These are phyloP conservation scores for Nitzschia inconspicua DNA, from an alignment of 108 stramenopile species.

Conservation along the genomic window DNA sequence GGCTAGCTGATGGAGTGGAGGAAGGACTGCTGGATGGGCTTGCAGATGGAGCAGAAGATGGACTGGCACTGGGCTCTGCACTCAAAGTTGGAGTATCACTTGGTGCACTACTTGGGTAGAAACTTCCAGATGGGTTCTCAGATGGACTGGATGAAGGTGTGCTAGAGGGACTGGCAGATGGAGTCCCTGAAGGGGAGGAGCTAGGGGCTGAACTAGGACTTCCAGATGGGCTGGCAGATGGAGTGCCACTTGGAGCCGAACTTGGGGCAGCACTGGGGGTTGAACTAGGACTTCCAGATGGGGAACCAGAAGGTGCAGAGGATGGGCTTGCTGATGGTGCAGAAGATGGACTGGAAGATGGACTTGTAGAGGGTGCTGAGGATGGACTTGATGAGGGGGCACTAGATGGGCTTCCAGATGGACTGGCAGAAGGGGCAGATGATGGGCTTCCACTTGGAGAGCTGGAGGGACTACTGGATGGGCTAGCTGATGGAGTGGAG, in stretches of 20 bases:
- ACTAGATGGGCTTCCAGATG: neutral
- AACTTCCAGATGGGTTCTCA: neutral
- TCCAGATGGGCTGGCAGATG: constrained; percentile 1
- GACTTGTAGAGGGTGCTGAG: neutral
- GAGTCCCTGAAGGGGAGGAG: neutral
- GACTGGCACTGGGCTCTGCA: neutral
- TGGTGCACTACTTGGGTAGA: constrained; percentile 5
- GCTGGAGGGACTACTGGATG: neutral
- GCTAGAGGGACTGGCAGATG: neutral
- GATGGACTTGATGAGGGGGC: neutral
- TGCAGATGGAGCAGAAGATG: too few species aligned
- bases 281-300: neutral
- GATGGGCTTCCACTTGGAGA: neutral
- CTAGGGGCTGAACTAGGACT: neutral
- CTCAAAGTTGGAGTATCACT: constrained; percentile 17
- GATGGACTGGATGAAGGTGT: neutral
- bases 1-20: too few species aligned
- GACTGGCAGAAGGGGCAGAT: neutral
- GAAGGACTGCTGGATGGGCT: too few species aligned
- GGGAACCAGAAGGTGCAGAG: neutral
- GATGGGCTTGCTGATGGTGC: neutral
- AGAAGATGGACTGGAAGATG: neutral
- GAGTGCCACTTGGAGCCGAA: constrained; percentile 18
- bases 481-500: neutral
- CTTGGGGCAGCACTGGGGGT: neutral